Conservation (phyloP, 805 yeast genomes). For the Clavispora carvajalis region DNA sequence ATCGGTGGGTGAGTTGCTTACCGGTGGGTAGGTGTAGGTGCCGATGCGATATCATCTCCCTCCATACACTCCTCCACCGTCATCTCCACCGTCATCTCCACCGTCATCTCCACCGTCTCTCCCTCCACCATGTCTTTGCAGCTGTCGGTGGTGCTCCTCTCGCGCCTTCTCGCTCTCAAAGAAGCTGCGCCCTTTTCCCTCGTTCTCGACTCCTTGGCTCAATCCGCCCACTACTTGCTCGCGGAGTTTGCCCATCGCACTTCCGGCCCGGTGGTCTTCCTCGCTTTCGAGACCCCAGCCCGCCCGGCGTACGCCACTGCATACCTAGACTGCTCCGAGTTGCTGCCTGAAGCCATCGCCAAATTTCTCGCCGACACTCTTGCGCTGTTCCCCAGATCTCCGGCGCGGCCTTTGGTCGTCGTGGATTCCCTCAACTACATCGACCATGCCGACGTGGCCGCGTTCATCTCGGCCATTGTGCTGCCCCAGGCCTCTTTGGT, state of each 20-base stretch:
- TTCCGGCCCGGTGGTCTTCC: constrained; percentile 39
- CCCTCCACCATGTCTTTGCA: constrained; percentile 24
- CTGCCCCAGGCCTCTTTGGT: constrained; percentile 27
- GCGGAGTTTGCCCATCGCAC: constrained; percentile 51
- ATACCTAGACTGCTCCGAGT: constrained; percentile 42
- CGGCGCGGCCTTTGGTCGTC: constrained; percentile 40
- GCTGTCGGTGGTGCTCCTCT: constrained; percentile 48
- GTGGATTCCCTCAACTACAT: constrained; percentile 69
- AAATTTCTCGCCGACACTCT: constrained; percentile 18
- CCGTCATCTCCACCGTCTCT: not conserved
- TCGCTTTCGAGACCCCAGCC: constrained; percentile 64
- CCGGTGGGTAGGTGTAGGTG: no score
- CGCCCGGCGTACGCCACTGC: constrained; percentile 46
- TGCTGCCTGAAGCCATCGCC: constrained; percentile 14
- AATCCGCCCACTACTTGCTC: constrained; percentile 55
- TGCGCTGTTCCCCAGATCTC: constrained; percentile 9
- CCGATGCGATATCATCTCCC: not conserved
- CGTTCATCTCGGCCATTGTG: constrained; percentile 44
- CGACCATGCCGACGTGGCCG: constrained; percentile 39
- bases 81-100: no score
- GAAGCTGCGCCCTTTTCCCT: constrained; percentile 74
- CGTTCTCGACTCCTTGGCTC: constrained; percentile 63
- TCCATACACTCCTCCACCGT: not conserved
- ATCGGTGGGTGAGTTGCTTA: no score
- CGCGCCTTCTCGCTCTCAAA: constrained; percentile 60